Base-by-base conservation (phyloP, 306 rosid species). In the Rubus idaeus region DNA sequence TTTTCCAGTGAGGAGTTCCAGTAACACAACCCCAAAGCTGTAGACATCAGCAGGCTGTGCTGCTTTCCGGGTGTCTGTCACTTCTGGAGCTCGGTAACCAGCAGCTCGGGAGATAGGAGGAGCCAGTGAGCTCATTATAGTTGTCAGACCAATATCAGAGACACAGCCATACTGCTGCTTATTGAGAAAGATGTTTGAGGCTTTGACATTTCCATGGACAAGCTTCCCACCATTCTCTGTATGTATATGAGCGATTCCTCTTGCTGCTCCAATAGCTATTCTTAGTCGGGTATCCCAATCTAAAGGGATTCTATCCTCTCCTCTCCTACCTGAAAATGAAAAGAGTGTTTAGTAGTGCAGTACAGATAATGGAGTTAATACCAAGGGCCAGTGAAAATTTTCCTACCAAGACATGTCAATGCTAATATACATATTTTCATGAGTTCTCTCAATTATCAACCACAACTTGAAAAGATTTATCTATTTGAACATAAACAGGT, bases 51-150 rank as follows among this genome's bases (percentile, higher is more conserved):
- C 89, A 62, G 91, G 78, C 47, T 90, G 97, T 26, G 86, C 82
- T 18, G 97, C 91, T 86, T 93, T 93, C 64, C 97, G 79, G 58
- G 96, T 93, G 89, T 93, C 97, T 5, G 89, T 87, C 70, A 91
- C 94, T 83, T 93, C 98, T 5, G 97, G 97, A 68, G 98, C 96
- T 70, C 97, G 91, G 78, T 93, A 93, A 68, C 98, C 98, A 8
- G 97, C 86, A 7, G 97, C 96, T 8, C 97, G 89, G 1, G 98
- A 86, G 70, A 90, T 70, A 6, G 98, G 97, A 4, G 89, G 86
- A 39, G 91, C 73, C 18, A 93, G 80, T 23, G 98, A 90, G 81
- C 86, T 83, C 92, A 88, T 91, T 84, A 93, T 80, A 69, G 87
- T 84, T 70, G 98, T 90, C 73, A 93, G 68, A 26, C 98, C 98